Conservation (phyloP, 208 protist species). For the Endotrypanum monterogeii region DNA sequence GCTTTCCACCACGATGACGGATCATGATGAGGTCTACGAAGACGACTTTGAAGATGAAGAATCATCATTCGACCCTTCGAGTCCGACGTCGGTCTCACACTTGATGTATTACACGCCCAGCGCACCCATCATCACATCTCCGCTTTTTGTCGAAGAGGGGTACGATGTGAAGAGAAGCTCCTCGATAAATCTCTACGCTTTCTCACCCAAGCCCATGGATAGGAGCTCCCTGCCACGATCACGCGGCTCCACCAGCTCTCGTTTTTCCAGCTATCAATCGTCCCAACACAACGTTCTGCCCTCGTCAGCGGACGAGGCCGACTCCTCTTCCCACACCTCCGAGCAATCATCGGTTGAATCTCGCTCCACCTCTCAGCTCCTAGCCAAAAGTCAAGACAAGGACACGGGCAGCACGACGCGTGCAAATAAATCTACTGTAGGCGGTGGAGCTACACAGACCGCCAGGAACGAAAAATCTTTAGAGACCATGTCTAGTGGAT, state of each 20-base stretch:
- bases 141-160: too few relatives aligned
- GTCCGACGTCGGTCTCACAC: background rate
- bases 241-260: background rate
- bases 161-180: too few relatives aligned
- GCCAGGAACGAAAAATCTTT: background rate
- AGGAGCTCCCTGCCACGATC: background rate
- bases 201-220: too few relatives aligned
- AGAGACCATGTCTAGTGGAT: background rate
- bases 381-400: too few relatives aligned
- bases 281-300: background rate
- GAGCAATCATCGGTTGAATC: background rate
- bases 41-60: slow-evolving; percentile 30
- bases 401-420: background rate
- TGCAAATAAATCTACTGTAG: background rate
- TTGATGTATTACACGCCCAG: background rate
- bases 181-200: too few relatives aligned
- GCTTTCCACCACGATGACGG: slow-evolving; percentile 8
- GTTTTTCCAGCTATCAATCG: slow-evolving; percentile 16
- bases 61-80: background rate
- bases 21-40: slow-evolving; percentile 19
- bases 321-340: slow-evolving; percentile 1
- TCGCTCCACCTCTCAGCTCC: background rate
- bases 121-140: too few relatives aligned
- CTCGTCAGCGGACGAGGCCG: background rate
- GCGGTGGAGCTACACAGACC: background rate